Percentiles rank a stretch among this genome's conserved stretches.
These are phyloP conservation scores for Voacanga thouarsii DNA, from an alignment of 257 asterid species.

Conservation along the genomic window DNA sequence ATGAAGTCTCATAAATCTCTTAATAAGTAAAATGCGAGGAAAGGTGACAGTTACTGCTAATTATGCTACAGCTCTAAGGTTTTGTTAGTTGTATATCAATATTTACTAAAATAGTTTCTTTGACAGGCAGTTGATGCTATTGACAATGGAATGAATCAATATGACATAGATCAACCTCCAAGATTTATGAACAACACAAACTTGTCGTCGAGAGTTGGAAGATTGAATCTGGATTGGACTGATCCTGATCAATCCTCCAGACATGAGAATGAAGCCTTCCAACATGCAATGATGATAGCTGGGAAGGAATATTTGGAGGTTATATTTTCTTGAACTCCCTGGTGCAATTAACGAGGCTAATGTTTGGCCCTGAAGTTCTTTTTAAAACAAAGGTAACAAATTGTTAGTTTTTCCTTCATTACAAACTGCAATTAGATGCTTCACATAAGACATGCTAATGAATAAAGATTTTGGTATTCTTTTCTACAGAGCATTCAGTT, in stretches of 20 bases:
- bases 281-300: constrained; percentile 28
- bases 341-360: not conserved
- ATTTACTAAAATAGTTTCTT: constrained; percentile 3
- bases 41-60: not conserved
- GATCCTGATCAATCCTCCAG: constrained; percentile 31
- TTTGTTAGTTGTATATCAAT: not conserved
- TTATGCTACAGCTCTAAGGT: not conserved
- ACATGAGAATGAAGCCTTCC: constrained; percentile 30
- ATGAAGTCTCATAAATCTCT: not conserved
- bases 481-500: constrained; percentile 13
- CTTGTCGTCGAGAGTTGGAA: constrained; percentile 32
- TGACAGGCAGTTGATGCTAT: constrained; percentile 32
- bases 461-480: not conserved
- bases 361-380: not conserved
- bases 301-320: constrained; percentile 33
- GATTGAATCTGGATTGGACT: constrained; percentile 31
- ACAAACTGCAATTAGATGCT: not conserved
- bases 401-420: not conserved
- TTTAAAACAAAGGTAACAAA: not conserved
- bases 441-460: not conserved
- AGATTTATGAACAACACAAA: constrained; percentile 29
- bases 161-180: constrained; percentile 24
- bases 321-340: not conserved
- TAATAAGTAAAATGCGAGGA: not conserved
- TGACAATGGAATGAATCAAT: constrained; percentile 34